These are phyloP conservation scores for Pythium scleroteichum DNA, from an alignment of 352 stramenopile species.

Conservation along the genomic window DNA sequence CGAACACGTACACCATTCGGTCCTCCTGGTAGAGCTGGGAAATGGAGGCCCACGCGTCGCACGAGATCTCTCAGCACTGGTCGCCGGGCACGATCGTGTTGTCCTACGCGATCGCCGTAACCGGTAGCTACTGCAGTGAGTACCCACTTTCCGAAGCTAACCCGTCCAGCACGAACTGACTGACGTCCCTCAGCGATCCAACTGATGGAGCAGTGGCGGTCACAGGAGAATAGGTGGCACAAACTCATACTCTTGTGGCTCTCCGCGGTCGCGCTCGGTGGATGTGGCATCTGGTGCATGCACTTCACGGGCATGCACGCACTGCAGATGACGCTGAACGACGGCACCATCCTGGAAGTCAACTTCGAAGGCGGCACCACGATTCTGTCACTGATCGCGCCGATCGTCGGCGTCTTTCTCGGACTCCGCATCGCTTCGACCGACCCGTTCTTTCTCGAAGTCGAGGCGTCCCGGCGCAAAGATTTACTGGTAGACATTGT, in stretches of 20 bases:
- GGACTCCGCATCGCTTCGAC: slow-evolving; percentile 58
- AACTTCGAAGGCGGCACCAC: slow-evolving; percentile 59
- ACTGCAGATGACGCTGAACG: slow-evolving; percentile 41
- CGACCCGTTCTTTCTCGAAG: slow-evolving; percentile 68
- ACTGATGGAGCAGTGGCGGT: slow-evolving; percentile 71
- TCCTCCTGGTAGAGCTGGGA: too few relatives aligned
- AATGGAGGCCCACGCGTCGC: slow-evolving; percentile 2
- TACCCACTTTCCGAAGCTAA: not conserved
- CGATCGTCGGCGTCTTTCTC: slow-evolving; percentile 56
- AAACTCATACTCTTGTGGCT: slow-evolving; percentile 49
- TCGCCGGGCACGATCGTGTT: slow-evolving; percentile 42
- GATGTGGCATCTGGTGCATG: slow-evolving; percentile 74
- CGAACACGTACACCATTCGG: too few relatives aligned
- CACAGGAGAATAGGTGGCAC: slow-evolving; percentile 32
- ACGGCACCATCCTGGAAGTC: slow-evolving; percentile 44
- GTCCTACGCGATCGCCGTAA: slow-evolving; percentile 55
- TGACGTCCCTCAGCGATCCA: slow-evolving; percentile 46
- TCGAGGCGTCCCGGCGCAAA: slow-evolving; percentile 57
- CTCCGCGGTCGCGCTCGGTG: slow-evolving; percentile 50
- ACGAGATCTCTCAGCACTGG: slow-evolving; percentile 45
- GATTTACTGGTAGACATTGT: slow-evolving; percentile 38
- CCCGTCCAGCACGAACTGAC: not conserved
- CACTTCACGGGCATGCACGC: slow-evolving; percentile 77
- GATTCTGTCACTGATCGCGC: slow-evolving; percentile 55
- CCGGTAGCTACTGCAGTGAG: slow-evolving; percentile 60